Evolutionary conservation across 2,329 filamentous ascomycete genomes (phyloP).

Genomic region (Pseudogymnoascus verrucosus): DNA sequence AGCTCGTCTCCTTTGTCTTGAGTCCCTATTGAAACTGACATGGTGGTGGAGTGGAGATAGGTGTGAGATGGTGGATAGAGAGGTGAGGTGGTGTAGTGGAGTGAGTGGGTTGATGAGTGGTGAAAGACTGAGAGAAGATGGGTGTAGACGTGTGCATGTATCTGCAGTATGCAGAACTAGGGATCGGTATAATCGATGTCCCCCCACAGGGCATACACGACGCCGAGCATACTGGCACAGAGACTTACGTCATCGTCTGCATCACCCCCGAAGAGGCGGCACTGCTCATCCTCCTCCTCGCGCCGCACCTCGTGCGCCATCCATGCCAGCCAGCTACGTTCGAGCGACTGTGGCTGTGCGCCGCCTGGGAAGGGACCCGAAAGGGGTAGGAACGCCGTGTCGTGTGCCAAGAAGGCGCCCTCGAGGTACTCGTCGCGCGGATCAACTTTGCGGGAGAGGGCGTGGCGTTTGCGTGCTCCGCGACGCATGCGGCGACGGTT

Average conservation of each 20-base stretch:
- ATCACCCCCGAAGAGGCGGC: conserved; percentile 25
- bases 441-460: background rate
- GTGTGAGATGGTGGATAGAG: background rate
- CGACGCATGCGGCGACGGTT: conserved; percentile 1
- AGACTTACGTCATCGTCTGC: conserved; percentile 23
- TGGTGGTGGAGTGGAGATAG: background rate
- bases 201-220: conserved; percentile 23
- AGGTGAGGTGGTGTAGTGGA: background rate
- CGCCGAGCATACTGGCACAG: conserved; percentile 25
- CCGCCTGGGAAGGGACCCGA: background rate
- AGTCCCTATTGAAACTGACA: background rate
- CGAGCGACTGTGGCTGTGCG: background rate
- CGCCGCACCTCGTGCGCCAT: background rate
- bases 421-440: background rate
- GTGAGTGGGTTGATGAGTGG: background rate
- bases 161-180: background rate
- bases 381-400: background rate
- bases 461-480: conserved; percentile 4
- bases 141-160: conserved; percentile 2
- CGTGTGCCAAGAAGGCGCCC: background rate
- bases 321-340: conserved; percentile 3
- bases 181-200: conserved; percentile 9
- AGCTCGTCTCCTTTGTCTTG: conserved; percentile 9
- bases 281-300: conserved; percentile 20
- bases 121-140: conserved; percentile 1